A percentile compares a stretch with the other conserved stretches of the same genome.
phyloP scores from a whole-genome alignment of 2,329 filamentous ascomycete genomes.

The Colletotrichum tropicicola region DNA sequence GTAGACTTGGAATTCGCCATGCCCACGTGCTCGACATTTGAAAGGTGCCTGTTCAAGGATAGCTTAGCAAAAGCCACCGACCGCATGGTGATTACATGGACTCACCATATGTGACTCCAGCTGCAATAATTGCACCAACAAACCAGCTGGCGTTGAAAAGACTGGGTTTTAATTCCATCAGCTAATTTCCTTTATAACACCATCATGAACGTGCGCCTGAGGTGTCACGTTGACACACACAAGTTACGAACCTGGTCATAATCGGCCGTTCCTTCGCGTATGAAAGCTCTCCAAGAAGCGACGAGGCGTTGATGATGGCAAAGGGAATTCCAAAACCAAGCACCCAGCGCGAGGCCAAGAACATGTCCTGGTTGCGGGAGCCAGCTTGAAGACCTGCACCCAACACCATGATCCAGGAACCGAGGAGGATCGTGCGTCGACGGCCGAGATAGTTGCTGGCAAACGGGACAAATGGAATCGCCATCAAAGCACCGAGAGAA shows the following conservation, averaged over 20 bases:
- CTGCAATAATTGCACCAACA: conserved; percentile 15
- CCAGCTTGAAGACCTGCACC: conserved; percentile 47
- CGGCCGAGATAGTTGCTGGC: conserved; percentile 42
- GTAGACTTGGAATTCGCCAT: conserved; percentile 22
- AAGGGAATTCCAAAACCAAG: conserved; percentile 64
- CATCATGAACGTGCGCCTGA: neutral
- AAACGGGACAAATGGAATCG: conserved; percentile 39
- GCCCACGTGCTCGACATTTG: conserved; percentile 23
- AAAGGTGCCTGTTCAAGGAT: neutral
- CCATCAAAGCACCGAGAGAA: conserved; percentile 55
- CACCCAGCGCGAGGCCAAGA: conserved; percentile 60
- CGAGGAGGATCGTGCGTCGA: conserved; percentile 40
- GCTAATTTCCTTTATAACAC: neutral
- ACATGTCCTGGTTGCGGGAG: conserved; percentile 50
- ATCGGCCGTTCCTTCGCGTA: conserved; percentile 63
- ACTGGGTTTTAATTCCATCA: neutral
- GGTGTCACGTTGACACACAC: fast-evolving
- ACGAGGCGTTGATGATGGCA: conserved; percentile 59
- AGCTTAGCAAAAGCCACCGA: neutral
- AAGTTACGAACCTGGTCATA: conserved; percentile 52
- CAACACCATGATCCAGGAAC: conserved; percentile 42
- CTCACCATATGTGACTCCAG: conserved; percentile 15
- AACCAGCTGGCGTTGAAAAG: conserved; percentile 52
- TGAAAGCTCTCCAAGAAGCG: conserved; percentile 60
- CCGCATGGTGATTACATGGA: too few species aligned